phyloP scores from a whole-genome alignment of 305 asterid species.

The Withania somnifera region DNA sequence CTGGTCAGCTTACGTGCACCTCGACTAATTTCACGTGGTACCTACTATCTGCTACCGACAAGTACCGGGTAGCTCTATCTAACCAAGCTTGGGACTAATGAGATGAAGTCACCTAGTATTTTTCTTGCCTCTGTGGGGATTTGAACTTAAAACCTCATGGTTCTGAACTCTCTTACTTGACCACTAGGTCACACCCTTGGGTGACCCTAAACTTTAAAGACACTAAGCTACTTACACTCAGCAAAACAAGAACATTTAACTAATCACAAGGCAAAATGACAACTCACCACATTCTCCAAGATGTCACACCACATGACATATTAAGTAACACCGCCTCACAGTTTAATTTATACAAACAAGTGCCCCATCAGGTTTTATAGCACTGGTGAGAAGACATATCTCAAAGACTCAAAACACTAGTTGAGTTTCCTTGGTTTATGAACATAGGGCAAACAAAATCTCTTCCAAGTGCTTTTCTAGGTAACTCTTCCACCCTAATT shows the following conservation, averaged over 20 bases:
- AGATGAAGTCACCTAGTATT: not conserved
- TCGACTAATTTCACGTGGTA: not conserved
- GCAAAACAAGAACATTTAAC: not conserved
- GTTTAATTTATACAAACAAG: not conserved
- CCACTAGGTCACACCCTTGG: not conserved
- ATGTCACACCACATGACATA: not conserved
- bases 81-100: too few species aligned
- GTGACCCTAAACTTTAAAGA: not conserved
- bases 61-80: too few species aligned
- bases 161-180: not conserved
- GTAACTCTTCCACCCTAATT: not conserved
- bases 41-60: too few species aligned
- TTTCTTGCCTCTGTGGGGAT: not conserved
- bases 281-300: not conserved
- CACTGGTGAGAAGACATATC: not conserved
- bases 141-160: not conserved
- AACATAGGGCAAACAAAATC: not conserved
- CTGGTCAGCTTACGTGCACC: not conserved
- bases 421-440: not conserved
- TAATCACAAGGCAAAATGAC: not conserved
- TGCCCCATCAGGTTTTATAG: not conserved
- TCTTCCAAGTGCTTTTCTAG: not conserved
- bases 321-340: not conserved
- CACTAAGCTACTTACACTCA: not conserved
- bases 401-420: not conserved